Base-by-base conservation (phyloP, 352 stramenopile species). In the Globisporangium polare region DNA sequence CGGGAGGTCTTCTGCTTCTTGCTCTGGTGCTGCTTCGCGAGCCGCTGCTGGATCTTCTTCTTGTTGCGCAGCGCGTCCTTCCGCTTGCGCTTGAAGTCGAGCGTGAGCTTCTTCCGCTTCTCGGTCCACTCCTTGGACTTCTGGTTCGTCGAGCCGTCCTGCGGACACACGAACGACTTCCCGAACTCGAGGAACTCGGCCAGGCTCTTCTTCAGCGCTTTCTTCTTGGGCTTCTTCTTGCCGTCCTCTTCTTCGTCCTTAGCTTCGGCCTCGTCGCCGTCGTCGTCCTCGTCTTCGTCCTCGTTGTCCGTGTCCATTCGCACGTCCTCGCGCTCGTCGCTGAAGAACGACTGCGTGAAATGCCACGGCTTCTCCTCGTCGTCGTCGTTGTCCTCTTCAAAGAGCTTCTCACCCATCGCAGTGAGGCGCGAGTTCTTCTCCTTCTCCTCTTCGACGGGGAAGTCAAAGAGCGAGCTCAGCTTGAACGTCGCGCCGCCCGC, bases 61-160 rank as follows among this genome's bases (percentile, higher is more conserved):
- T 87, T 88, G 57, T 68, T 76, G 68, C 90, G 89, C 54, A 89
- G 66, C 41, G 84, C 77, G 52, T 91, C 80, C 33, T 83, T 80
- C 18, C 83, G 80, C 71, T 94, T 94, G 58, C 84, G 82, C 43
- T 90, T 90, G 65, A 86, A 94, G 64, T 94, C 84, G 20, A 89
- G 60, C 59, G 84, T 91, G 42, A 92, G 73, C 51, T 86, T 90
- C 67, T 86, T 89, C 42, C 82, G 69, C 12, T 74, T 71, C 57
- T 89, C 77, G 4, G 71, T 64, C 84, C 84, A 94, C 35, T 74
- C 52, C 51, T 66, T 72, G 37, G 45, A 31, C 22, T 74, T 63
- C 0, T 65, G 27, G n/a, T 68, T 63, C 39, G 35, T 46, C 20
- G 49, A 53, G 53, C 22, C 69, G 50, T 24, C 65, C 65, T 24